These are phyloP conservation scores for Ceratopteris richardii DNA, from an alignment of 75 land plant species.

Conservation along the genomic window DNA sequence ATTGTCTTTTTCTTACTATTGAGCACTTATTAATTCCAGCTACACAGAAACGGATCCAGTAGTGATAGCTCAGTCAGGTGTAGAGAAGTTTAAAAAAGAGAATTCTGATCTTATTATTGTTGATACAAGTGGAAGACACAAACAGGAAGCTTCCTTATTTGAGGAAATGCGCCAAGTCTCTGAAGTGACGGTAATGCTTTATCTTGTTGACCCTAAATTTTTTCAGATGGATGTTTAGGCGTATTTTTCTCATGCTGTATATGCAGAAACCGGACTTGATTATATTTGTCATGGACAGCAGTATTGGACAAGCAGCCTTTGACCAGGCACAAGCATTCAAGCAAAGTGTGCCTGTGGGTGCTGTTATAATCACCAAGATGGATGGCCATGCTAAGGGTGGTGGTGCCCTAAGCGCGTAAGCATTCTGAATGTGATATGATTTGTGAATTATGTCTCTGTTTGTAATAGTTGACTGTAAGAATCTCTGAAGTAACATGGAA, in stretches of 20 bases:
- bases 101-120: slow-evolving; percentile 94
- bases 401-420: slow-evolving; percentile 99
- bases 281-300: slow-evolving; percentile 99
- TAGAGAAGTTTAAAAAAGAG: slow-evolving; percentile 89
- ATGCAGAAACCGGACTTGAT: slow-evolving; percentile 93
- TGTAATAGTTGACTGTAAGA: no score
- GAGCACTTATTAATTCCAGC: slow-evolving; percentile 34
- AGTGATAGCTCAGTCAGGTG: slow-evolving; percentile 90
- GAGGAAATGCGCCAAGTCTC: slow-evolving; percentile 99
- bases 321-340: slow-evolving; percentile 99
- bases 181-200: slow-evolving; percentile 77
- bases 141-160: slow-evolving; percentile 97
- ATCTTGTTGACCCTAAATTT: not conserved
- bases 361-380: slow-evolving; percentile 99
- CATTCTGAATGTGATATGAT: not conserved
- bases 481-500: no score
- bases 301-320: slow-evolving; percentile 98
- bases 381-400: slow-evolving; percentile 99
- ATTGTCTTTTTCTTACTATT: no score
- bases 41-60: slow-evolving; percentile 97
- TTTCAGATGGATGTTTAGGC: not conserved
- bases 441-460: not conserved
- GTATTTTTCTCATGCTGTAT: not conserved
- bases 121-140: slow-evolving; percentile 98
- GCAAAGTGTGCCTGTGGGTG: slow-evolving; percentile 96